phyloP scores from a whole-genome alignment of 805 yeast genomes.

The Suhomyces tanzawaensis region DNA sequence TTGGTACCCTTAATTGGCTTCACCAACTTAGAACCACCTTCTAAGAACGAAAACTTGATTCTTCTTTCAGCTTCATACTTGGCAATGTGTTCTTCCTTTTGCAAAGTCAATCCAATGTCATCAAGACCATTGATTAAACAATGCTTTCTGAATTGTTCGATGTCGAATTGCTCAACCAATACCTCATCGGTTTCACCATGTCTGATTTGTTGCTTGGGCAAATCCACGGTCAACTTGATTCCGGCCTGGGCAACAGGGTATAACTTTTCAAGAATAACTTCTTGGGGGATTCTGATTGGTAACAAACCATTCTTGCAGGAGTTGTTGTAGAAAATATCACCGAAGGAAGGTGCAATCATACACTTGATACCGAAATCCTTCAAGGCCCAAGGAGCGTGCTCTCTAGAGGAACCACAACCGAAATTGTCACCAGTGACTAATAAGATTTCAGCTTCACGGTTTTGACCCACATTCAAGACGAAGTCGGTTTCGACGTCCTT shows the following conservation, averaged over 20 bases:
- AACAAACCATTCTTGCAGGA: constrained; percentile 93
- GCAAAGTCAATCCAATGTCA: constrained; percentile 93
- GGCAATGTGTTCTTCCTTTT: constrained; percentile 74
- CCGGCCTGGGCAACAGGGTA: constrained; percentile 81
- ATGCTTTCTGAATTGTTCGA: constrained; percentile 91
- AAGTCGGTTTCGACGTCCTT: constrained; percentile 85
- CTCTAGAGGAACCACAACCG: constrained; percentile 99
- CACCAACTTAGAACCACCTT: constrained; percentile 74
- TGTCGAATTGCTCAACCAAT: constrained; percentile 77
- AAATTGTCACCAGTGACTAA: constrained; percentile 95
- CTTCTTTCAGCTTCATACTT: constrained; percentile 77
- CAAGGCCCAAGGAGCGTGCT: constrained; percentile 99
- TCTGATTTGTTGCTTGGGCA: constrained; percentile 81
- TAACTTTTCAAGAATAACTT: constrained; percentile 65
- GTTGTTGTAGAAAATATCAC: constrained; percentile 97
- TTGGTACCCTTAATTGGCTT: constrained; percentile 68
- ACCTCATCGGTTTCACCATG: constrained; percentile 59
- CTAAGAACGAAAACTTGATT: constrained; percentile 84
- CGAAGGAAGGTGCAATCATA: constrained; percentile 96
- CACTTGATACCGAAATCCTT: constrained; percentile 96
- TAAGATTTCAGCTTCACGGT: constrained; percentile 73
- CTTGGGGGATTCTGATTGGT: constrained; percentile 88
- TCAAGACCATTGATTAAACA: constrained; percentile 93
- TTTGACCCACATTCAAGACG: constrained; percentile 82
- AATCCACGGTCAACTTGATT: constrained; percentile 69